A percentile compares a stretch with the other conserved stretches of the same genome.
These are phyloP conservation scores for Citrus cavaleriei DNA, from an alignment of 345 rosid species.

Conservation along the genomic window DNA sequence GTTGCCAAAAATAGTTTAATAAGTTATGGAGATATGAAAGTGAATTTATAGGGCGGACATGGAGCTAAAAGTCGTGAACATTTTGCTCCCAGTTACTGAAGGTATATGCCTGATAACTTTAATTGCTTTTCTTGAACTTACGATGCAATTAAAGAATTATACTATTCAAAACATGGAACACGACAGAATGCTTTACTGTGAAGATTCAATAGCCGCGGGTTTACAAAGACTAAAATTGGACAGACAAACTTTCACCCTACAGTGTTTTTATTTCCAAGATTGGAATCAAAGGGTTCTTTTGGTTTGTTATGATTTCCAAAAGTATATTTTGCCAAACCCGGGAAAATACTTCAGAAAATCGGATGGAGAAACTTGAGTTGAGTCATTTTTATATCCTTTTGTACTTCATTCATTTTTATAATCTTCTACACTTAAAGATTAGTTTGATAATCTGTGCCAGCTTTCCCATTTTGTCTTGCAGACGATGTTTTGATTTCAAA, in stretches of 20 bases:
- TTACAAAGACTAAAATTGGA: background rate
- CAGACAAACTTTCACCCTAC: too few relatives aligned
- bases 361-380: too few relatives aligned
- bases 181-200: background rate
- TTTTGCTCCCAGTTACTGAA: background rate
- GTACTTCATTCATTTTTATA: too few relatives aligned
- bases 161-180: constrained; percentile 5
- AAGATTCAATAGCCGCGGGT: background rate
- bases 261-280: too few relatives aligned
- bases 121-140: background rate
- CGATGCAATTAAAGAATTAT: constrained; percentile 23
- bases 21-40: background rate
- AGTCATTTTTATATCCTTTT: too few relatives aligned
- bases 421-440: background rate
- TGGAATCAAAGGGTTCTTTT: too few relatives aligned
- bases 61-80: background rate
- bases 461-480: background rate
- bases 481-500: background rate
- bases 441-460: background rate
- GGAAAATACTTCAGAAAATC: too few relatives aligned
- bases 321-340: too few relatives aligned
- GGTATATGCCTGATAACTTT: constrained; percentile 2
- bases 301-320: too few relatives aligned
- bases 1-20: background rate
- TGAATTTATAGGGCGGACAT: background rate